phyloP scores from a whole-genome alignment of 768 basidiomycete species.

The Mrakia hoshinonis region DNA sequence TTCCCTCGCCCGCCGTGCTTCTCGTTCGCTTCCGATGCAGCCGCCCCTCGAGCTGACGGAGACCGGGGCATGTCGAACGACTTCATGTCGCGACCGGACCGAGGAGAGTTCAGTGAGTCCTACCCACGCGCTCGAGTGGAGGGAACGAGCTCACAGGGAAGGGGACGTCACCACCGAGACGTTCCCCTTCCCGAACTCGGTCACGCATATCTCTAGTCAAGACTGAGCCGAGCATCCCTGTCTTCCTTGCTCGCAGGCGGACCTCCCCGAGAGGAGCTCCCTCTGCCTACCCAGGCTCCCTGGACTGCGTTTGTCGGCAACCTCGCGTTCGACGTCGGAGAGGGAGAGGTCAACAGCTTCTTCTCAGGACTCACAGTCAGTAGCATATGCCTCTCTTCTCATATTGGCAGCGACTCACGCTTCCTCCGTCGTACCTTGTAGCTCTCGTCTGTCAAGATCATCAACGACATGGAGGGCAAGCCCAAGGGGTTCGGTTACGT shows the following conservation, averaged over 20 bases:
- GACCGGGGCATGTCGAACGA: slow-evolving; percentile 35
- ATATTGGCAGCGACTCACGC: not conserved
- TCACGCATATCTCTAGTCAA: not conserved
- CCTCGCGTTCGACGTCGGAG: slow-evolving; percentile 82
- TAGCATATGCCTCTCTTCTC: not conserved
- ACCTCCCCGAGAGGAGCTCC: slow-evolving; percentile 76
- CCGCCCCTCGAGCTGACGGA: slow-evolving; percentile 44
- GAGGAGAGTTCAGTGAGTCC: slow-evolving; percentile 20
- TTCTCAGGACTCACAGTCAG: slow-evolving; percentile 48
- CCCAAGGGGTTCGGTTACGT: slow-evolving; percentile 98
- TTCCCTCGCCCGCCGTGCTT: not conserved
- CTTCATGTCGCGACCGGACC: slow-evolving; percentile 29
- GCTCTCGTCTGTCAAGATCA: slow-evolving; percentile 82
- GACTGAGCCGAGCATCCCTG: too few relatives aligned
- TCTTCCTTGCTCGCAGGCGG: too few relatives aligned
- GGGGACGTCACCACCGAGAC: not conserved
- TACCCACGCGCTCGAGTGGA: not conserved
- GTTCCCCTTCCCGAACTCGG: not conserved
- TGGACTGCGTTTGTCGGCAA: slow-evolving; percentile 97
- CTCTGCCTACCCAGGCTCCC: slow-evolving; percentile 88
- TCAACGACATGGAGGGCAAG: slow-evolving; percentile 83
- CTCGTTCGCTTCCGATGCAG: not conserved
- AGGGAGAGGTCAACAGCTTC: slow-evolving; percentile 69
- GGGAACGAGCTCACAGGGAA: slow-evolving; percentile 35
- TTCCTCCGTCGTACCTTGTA: slow-evolving; percentile 35